Evolutionary conservation across 495 filamentous ascomycete genomes (phyloP).

Genomic region (Astrocystis sublimbata): DNA sequence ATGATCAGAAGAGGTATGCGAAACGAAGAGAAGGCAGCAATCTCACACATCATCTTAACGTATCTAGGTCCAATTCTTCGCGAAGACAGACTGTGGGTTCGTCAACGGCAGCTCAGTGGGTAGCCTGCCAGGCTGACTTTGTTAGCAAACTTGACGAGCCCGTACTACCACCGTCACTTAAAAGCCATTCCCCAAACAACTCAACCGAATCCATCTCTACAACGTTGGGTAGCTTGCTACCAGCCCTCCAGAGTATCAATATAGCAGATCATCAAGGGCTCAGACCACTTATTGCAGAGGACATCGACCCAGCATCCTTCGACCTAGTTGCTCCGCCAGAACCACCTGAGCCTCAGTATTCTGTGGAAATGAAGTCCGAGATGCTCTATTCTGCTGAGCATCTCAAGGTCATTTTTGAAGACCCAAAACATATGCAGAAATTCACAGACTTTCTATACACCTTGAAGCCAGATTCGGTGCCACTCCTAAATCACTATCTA

Average conservation of each 20-base stretch:
- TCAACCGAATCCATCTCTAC: conserved; percentile 25
- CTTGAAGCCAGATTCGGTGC: conserved; percentile 61
- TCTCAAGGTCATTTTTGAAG: conserved; percentile 62
- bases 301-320: conserved; percentile 52
- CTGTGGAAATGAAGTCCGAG: conserved; percentile 62
- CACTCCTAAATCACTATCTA: conserved; percentile 70
- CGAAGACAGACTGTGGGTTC: background rate
- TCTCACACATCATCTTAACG: background rate
- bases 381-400: conserved; percentile 66
- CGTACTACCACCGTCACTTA: background rate
- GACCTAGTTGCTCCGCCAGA: conserved; percentile 49
- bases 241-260: conserved; percentile 36
- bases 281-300: conserved; percentile 49
- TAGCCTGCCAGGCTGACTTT: conserved; percentile 12
- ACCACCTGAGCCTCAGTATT: conserved; percentile 35
- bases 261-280: conserved; percentile 46
- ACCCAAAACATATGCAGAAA: conserved; percentile 58
- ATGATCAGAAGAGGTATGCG: background rate
- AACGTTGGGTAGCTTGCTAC: conserved; percentile 35
- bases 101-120: conserved; percentile 13
- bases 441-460: conserved; percentile 68
- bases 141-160: conserved; percentile 8
- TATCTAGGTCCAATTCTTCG: background rate
- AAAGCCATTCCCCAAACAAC: conserved; percentile 13
- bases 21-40: background rate